Base-by-base conservation (phyloP, 2,329 filamentous ascomycete genomes). In the Aspergillus ruber region DNA sequence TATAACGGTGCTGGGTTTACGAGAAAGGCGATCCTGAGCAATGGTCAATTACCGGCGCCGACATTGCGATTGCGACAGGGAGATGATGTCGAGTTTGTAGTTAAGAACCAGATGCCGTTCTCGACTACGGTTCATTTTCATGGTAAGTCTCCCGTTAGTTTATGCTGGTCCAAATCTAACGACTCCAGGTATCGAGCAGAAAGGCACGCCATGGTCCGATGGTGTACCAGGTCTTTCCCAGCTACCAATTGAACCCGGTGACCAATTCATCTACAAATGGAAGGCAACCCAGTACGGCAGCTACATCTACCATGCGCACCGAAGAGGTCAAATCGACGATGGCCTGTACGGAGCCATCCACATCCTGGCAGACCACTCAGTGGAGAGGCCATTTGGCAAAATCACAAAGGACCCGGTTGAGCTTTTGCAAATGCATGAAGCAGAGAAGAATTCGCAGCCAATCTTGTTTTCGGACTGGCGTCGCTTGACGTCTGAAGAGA, bases 301-400 rank as follows among this genome's bases (percentile, higher is more conserved):
- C 47, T 80, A 77, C 63, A 82, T 77, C 71, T 83, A 82, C 53
- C 80, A 83, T 60, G 74, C 77, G 0, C 80, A 83, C 53, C 68
- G 68, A 20, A 63, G 67, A 2, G 72, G 73, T 2, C 79, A 82
- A 50, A 73, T 83, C 9, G 74, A 79, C 43, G 81, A 84, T 54
- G 81, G 81, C 0, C 63, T 81, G 9, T 79, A 76, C 43, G 81
- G 80, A 0, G 63, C 78, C 2, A 74, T 84, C 1, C 51, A 76
- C 6, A 76, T 83, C 25, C 70, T 60, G 17, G 61, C 69, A 1
- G 62, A 61, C 27, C 51, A 57, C 23, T 60, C 61, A 4, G 58
- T 64, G 4, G 50, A 61, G 1, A 73, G 63, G 42, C 80, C 80
- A 0, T 83, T 79, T 53, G 55, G 65, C 13, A 55, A 75, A 20